These are phyloP conservation scores for Penicillium daleae DNA, from an alignment of 495 filamentous ascomycete genomes.

Conservation along the genomic window DNA sequence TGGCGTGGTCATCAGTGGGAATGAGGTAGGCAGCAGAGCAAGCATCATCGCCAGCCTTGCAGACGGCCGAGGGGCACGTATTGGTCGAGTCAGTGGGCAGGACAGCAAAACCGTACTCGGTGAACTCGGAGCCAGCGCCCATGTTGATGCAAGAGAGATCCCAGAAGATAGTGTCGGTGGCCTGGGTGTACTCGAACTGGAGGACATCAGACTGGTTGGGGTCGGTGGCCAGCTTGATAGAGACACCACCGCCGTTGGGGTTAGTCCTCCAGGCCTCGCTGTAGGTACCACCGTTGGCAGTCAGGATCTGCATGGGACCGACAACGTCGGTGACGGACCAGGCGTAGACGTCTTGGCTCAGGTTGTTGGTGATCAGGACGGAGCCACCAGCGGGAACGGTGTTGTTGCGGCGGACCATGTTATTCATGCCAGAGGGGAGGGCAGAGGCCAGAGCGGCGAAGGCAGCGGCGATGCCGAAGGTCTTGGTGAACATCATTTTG, in stretches of 20 bases:
- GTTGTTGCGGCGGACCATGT: slow-evolving; percentile 27
- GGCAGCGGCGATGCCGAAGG: slow-evolving; percentile 42
- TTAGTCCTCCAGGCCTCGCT: slow-evolving; percentile 42
- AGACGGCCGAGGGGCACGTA: slow-evolving; percentile 43
- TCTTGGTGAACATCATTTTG: slow-evolving; percentile 54
- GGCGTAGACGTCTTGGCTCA: slow-evolving; percentile 40
- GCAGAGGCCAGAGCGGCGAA: slow-evolving; percentile 45
- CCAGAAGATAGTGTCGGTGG: slow-evolving; percentile 44
- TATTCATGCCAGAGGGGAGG: slow-evolving; percentile 35
- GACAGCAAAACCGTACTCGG: slow-evolving; percentile 47
- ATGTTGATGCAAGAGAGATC: slow-evolving; percentile 52
- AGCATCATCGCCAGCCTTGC: slow-evolving; percentile 39
- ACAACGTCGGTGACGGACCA: slow-evolving; percentile 43
- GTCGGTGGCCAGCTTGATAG: slow-evolving; percentile 47
- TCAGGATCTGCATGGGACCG: slow-evolving; percentile 37
- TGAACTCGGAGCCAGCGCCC: slow-evolving; percentile 42
- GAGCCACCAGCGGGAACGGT: slow-evolving; percentile 32
- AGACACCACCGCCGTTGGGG: slow-evolving; percentile 47
- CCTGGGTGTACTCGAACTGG: slow-evolving; percentile 52
- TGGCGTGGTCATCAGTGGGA: slow-evolving; percentile 49
- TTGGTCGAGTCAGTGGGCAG: slow-evolving; percentile 29
- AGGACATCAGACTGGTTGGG: slow-evolving; percentile 39
- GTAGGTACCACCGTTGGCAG: slow-evolving; percentile 37
- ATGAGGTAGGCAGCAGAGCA: slow-evolving; percentile 49
- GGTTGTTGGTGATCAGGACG: slow-evolving; percentile 45